Conservation (phyloP, 169 alveolate species). For the Plasmodium cynomolgi region DNA sequence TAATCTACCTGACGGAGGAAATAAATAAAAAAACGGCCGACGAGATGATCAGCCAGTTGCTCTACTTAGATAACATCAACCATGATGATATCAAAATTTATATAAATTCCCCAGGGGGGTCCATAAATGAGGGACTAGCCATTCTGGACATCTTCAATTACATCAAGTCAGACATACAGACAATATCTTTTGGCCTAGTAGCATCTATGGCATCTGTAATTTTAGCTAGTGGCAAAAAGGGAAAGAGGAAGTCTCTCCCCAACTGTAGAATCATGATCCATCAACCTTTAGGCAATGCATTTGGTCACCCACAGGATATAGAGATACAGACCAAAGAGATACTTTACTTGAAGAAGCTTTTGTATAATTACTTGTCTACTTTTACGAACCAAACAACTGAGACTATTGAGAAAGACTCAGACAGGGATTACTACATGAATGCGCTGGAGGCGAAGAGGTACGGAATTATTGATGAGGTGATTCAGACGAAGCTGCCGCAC, state of each 20-base stretch:
- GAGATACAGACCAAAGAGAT: slow-evolving; percentile 91
- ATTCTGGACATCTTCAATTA: slow-evolving; percentile 87
- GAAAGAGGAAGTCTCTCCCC: slow-evolving; percentile 88
- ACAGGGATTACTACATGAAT: slow-evolving; percentile 88
- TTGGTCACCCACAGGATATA: slow-evolving; percentile 90
- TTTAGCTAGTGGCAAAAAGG: slow-evolving; percentile 90
- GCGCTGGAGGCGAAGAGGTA: slow-evolving; percentile 88
- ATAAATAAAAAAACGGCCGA: slow-evolving; percentile 84
- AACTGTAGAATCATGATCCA: slow-evolving; percentile 91
- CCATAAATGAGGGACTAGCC: slow-evolving; percentile 89
- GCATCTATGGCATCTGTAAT: slow-evolving; percentile 92
- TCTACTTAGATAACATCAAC: slow-evolving; percentile 84
- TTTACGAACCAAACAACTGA: slow-evolving; percentile 84
- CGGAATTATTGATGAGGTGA: slow-evolving; percentile 87
- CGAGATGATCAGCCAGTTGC: slow-evolving; percentile 82
- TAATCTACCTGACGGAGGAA: slow-evolving; percentile 82
- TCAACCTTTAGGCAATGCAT: slow-evolving; percentile 91
- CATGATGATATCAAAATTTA: slow-evolving; percentile 84
- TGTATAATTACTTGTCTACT: slow-evolving; percentile 84
- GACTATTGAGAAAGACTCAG: slow-evolving; percentile 84
- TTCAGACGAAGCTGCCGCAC: slow-evolving; percentile 70
- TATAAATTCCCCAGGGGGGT: slow-evolving; percentile 91
- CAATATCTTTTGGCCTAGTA: slow-evolving; percentile 89
- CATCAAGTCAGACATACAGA: slow-evolving; percentile 84
- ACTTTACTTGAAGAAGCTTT: slow-evolving; percentile 83